phyloP scores from a whole-genome alignment of 306 rosid species.

The Trifolium fragiferum region DNA sequence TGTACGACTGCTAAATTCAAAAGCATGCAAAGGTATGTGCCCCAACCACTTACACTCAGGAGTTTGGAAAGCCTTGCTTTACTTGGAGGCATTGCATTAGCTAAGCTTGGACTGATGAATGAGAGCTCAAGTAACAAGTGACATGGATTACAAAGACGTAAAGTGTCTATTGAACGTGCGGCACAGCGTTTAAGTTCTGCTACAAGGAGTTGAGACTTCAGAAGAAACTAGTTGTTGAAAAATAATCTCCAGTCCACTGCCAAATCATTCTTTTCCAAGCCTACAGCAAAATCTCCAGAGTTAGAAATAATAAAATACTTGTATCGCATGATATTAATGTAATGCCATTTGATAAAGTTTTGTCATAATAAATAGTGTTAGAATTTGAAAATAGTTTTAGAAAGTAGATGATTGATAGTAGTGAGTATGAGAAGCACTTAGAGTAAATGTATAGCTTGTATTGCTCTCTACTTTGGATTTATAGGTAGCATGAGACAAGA shows the following conservation, averaged over 20 bases:
- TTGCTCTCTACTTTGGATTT: too few relatives aligned
- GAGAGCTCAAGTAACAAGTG: constrained; percentile 48
- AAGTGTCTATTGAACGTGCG: constrained; percentile 61
- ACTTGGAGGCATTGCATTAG: constrained; percentile 76
- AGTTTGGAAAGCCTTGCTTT: constrained; percentile 30
- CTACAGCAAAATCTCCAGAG: constrained; percentile 34
- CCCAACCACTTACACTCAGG: constrained; percentile 3
- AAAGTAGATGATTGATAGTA: too few relatives aligned
- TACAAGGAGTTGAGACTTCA: constrained; percentile 39
- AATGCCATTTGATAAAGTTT: constrained; percentile 4
- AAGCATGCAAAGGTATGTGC: constrained; percentile 89
- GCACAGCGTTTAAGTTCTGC: constrained; percentile 55
- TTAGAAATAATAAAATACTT: background rate
- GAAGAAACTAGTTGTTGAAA: background rate
- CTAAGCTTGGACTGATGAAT: constrained; percentile 54
- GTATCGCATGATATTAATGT: background rate
- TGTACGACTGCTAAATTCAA: constrained; percentile 76
- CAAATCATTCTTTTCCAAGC: constrained; percentile 29
- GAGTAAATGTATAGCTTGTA: too few relatives aligned
- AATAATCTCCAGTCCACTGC: background rate
- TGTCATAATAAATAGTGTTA: background rate
- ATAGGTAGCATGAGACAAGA: too few relatives aligned
- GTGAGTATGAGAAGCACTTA: too few relatives aligned
- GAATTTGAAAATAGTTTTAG: too few relatives aligned
- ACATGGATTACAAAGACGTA: constrained; percentile 68